Evolutionary conservation across 768 basidiomycete species (phyloP).

Genomic region (Auriscalpium microsporum): DNA sequence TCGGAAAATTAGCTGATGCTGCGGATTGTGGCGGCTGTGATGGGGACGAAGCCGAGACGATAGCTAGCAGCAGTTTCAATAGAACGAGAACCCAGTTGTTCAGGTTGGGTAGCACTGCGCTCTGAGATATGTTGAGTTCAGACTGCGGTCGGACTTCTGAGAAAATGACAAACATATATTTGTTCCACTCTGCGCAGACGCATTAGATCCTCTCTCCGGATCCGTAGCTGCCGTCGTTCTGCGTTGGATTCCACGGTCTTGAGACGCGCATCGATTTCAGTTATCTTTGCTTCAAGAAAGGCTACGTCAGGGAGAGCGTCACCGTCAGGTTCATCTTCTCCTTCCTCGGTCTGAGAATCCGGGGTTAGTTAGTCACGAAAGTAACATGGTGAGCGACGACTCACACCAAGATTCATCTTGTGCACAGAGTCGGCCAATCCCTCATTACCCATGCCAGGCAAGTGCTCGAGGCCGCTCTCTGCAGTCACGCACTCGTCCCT

Average conservation of each 20-base stretch:
- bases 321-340: slow-evolving; percentile 34
- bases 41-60: slow-evolving; percentile 74
- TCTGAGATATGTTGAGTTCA: slow-evolving; percentile 35
- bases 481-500: slow-evolving; percentile 91
- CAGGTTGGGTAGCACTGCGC: slow-evolving; percentile 71
- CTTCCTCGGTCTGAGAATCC: slow-evolving; percentile 5
- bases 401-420: slow-evolving; percentile 21
- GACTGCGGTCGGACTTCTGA: not conserved
- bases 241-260: slow-evolving; percentile 38
- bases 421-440: slow-evolving; percentile 38
- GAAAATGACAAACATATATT: slow-evolving; percentile 65
- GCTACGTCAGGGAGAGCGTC: slow-evolving; percentile 71
- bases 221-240: slow-evolving; percentile 56
- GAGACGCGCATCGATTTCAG: slow-evolving; percentile 49
- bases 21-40: slow-evolving; percentile 58
- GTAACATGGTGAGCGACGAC: not conserved
- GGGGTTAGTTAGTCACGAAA: not conserved
- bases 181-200: slow-evolving; percentile 84
- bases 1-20: slow-evolving; percentile 63
- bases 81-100: slow-evolving; percentile 90
- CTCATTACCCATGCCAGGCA: slow-evolving; percentile 51
- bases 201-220: slow-evolving; percentile 73
- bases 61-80: slow-evolving; percentile 85
- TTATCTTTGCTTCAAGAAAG: slow-evolving; percentile 62
- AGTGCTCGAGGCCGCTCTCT: slow-evolving; percentile 83